Base-by-base conservation (phyloP, 345 rosid species). In the Anacardium occidentale region DNA sequence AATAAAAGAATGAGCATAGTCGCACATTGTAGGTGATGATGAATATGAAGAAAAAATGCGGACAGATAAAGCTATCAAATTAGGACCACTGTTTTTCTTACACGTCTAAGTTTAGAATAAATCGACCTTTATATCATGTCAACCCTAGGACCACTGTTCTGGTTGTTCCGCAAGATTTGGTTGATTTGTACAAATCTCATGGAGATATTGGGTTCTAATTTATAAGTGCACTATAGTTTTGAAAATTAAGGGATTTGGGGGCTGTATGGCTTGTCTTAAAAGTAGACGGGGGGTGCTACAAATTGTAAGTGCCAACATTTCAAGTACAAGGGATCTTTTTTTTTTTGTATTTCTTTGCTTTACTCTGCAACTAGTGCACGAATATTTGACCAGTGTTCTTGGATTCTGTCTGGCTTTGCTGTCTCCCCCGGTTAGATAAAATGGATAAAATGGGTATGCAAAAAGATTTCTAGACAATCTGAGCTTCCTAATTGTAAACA, bases 261-360 rank as follows among this genome's bases (percentile, higher is more conserved):
- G 48, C 73, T 74, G 50, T 82, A 70, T 85, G 89, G 88, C 97
- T 95, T 95, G 83, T 90, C 98, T 95, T 95, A 87, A 83, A 95
- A 95, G 98, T 82, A 83, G 73, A 90, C 83, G 86, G 87, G 88
- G 83, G 76, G n/a, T 78, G 78, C 83, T 75, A 74, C 83, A 82
- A 85, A 85, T 85, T 79, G 85, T 77, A 78, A 83, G 83, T 69
- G 87, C 83, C 86, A 29, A 82, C 82, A 74, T 97, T 91, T 95
- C 63, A 91, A 91, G 98, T 83, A 83, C 89, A 92, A 93, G 98
- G 80, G 82, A 96, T 77, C 77, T 68, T 59, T 12, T 78, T 62
- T 68, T n/a, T 80, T 78, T 82, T 72, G 5, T 74, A 75, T 73
- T 81, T 78, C 83, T 81, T 91, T 89, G 97, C 97, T 94, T 92